Base-by-base conservation (phyloP, 2,329 filamentous ascomycete species). In the Paracamarosporium sp. region DNA sequence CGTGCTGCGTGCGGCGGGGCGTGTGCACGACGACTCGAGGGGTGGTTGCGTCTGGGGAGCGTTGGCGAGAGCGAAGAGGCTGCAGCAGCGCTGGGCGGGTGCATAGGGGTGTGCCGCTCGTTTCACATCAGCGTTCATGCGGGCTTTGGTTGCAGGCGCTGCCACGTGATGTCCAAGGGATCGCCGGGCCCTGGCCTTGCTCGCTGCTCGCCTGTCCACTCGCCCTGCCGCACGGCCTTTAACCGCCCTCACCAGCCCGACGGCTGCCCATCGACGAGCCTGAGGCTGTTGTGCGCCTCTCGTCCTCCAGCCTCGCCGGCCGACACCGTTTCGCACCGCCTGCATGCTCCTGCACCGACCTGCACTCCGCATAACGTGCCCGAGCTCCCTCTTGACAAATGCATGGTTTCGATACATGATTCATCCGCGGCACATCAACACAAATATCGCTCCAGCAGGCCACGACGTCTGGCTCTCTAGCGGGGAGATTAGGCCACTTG, bases 51-150 rank as follows among this genome's bases (percentile, higher is more conserved):
- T 33, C 11, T 13, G 45, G 30, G 20, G 27, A 27, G 35, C 36
- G 45, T 31, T 24, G 36, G 27, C 43, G 43, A 33, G 44, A 28
- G 40, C 45, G 51, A 36, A 43, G 61, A 53, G 55, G 59, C 43
- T 46, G 62, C 54, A 48, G 45, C 55, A 55, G 62, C 53, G 45
- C 28, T 47, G 46, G 55, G 62, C 55, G 57, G 60, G 59, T 61
- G 64, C 60, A 60, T 69, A 67, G 66, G 66, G 68, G 65, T 57
- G 56, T 31, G 52, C 44, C 38, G 48, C 38, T 50, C 40, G 45
- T 56, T 56, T 56, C 52, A 55, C 43, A 36, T 47, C 43, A 41
- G 44, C 50, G 50, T 40, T 44, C 40, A 47, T 47, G 52, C 52
- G 30, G 41, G 33, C 40, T 36, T 53, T 40, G 45, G 43, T 47